Evolutionary conservation across 1,284 basidiomycete genomes (phyloP), one percentile per base, ranked within the genome.

Genomic region (Tylopilus orsonianus): DNA sequence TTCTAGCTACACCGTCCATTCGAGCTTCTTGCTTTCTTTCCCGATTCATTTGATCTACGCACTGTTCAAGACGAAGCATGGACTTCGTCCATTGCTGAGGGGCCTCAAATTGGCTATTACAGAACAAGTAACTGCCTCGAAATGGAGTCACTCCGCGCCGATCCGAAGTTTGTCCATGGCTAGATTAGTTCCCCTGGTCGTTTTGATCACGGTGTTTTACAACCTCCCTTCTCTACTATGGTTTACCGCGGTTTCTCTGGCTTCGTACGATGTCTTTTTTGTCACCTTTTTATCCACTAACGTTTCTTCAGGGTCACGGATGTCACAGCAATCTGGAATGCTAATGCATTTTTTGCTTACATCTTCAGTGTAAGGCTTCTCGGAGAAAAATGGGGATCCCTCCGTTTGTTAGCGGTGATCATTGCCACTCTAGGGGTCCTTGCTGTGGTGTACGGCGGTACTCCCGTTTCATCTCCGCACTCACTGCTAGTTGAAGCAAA

Each of bases 321-420:
- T 65, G 81, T 91, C 26, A 90, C 88, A 27, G 88, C 89, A 12
- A 80, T 91, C 16, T 91, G 87, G 85, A 92, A 92, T 65, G 82
- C 86, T 8, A 90, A 90, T 60, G 87, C 88, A 4, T 89, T 92
- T 69, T 91, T 90, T 62, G 85, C 84, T 13, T 92, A 91, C 58
- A 57, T 89, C 30, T 75, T 92, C 58, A 77, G 81, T 8, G 80
- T 89, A 45, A 78, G 77, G 60, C 57, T 88, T 2, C 79, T 80
- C 49, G 70, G 75, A 22, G 67, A 79, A 22, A 70, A 72, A 52
- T 89, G 85, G 84, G 79, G 88, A 41, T 56, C 73, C 2, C 73
- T 79, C 43, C 82, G 80, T 34, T 71, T 90, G 29, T 59, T 78
- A 23, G 83, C 89, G 8, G 90, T 93, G 16, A 60, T 79, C 14